A percentile compares a stretch with the other conserved stretches of the same genome.
These are phyloP conservation scores for Globisporangium acanthophoron DNA, from an alignment of 352 stramenopile species.

Conservation along the genomic window DNA sequence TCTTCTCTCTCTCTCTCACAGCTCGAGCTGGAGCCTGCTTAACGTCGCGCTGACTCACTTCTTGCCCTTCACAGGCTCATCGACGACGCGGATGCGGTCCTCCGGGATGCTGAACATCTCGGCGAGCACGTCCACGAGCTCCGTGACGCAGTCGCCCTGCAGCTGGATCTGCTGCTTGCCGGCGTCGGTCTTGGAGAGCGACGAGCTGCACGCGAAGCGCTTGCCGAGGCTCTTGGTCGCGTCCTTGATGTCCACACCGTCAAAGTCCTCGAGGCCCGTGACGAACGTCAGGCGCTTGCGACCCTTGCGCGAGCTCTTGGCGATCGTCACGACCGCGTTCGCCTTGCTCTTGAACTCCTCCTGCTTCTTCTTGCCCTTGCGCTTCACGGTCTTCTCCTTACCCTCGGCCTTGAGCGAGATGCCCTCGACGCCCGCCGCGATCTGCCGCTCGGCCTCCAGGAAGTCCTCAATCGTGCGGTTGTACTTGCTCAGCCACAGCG, in stretches of 20 bases:
- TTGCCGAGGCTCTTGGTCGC: slow-evolving; percentile 74
- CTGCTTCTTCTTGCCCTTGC: slow-evolving; percentile 79
- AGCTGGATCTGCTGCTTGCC: slow-evolving; percentile 81
- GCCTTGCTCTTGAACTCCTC: slow-evolving; percentile 67
- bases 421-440: slow-evolving; percentile 70
- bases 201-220: slow-evolving; percentile 78
- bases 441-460: slow-evolving; percentile 72
- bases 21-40: too few relatives aligned
- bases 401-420: slow-evolving; percentile 67
- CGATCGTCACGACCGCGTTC: slow-evolving; percentile 61
- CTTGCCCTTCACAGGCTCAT: slow-evolving; percentile 55
- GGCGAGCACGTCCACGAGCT: slow-evolving; percentile 66
- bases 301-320: slow-evolving; percentile 71
- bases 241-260: slow-evolving; percentile 82
- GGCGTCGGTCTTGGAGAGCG: slow-evolving; percentile 66
- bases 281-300: slow-evolving; percentile 81
- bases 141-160: slow-evolving; percentile 70
- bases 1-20: too few relatives aligned
- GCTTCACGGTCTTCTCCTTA: slow-evolving; percentile 69
- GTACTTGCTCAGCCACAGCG: slow-evolving; percentile 78
- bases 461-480: slow-evolving; percentile 76
- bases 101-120: slow-evolving; percentile 77
- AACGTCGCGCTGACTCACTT: slow-evolving; percentile 19
- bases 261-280: slow-evolving; percentile 76
- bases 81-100: slow-evolving; percentile 63